Conservation (phyloP, 306 rosid genomes). For the Bauhinia variegata region DNA sequence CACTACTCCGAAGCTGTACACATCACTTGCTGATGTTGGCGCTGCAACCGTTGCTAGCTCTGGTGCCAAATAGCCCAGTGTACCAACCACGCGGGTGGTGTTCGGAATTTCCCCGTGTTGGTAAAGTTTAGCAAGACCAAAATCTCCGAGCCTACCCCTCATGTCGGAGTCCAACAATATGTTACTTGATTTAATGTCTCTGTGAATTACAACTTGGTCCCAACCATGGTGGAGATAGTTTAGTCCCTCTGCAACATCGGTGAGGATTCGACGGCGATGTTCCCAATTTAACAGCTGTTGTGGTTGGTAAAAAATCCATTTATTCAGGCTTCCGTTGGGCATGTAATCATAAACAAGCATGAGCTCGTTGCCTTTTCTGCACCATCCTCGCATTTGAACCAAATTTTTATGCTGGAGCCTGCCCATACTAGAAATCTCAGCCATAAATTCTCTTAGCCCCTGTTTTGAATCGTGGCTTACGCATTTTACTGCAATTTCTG, state of each 20-base stretch:
- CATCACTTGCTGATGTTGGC: constrained; percentile 82
- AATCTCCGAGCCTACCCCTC: constrained; percentile 85
- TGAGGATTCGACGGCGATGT: constrained; percentile 62
- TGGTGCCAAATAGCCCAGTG: constrained; percentile 87
- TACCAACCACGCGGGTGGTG: constrained; percentile 87
- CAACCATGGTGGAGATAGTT: constrained; percentile 88
- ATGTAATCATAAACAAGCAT: constrained; percentile 88
- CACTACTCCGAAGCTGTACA: constrained; percentile 86
- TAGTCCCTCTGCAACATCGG: constrained; percentile 86
- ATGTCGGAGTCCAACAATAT: constrained; percentile 71
- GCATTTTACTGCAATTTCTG: constrained; percentile 81
- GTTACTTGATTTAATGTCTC: constrained; percentile 86
- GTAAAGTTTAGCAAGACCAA: constrained; percentile 89
- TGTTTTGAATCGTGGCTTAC: constrained; percentile 93
- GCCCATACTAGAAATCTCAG: constrained; percentile 92
- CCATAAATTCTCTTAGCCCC: constrained; percentile 91
- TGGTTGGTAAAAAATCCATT: constrained; percentile 70
- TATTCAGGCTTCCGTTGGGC: constrained; percentile 88
- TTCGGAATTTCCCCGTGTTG: constrained; percentile 82
- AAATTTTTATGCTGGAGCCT: constrained; percentile 85
- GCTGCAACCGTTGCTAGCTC: constrained; percentile 65
- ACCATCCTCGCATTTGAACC: constrained; percentile 95
- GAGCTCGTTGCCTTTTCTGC: constrained; percentile 66
- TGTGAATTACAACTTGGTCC: constrained; percentile 85
- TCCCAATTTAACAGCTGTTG: constrained; percentile 55